Evolutionary conservation across 2,329 filamentous ascomycete genomes (phyloP).

Genomic region (Hypoxylon sp.): DNA sequence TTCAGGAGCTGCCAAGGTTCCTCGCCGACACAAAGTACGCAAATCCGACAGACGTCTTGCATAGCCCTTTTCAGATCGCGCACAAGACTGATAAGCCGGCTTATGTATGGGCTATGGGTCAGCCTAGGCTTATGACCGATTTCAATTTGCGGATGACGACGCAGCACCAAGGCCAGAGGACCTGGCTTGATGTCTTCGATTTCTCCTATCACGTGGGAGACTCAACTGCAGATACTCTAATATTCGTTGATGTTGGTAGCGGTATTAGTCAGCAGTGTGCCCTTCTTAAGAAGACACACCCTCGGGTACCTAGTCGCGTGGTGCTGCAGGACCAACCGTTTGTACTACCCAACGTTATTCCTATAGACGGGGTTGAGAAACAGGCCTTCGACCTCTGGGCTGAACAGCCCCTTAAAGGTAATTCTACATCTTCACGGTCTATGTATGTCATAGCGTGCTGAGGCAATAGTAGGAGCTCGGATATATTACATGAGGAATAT

Average conservation of each 20-base stretch:
- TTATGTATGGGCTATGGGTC: conserved; percentile 32
- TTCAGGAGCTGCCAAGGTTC: conserved; percentile 23
- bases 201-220: too few relatives aligned
- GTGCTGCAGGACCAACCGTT: neutral
- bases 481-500: neutral
- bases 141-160: conserved; percentile 41
- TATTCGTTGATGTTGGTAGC: too few relatives aligned
- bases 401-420: neutral
- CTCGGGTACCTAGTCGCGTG: neutral
- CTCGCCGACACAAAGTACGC: conserved; percentile 24
- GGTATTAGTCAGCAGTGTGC: neutral
- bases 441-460: neutral
- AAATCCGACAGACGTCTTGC: conserved; percentile 3
- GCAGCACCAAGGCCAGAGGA: conserved; percentile 14
- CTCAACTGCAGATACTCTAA: too few relatives aligned
- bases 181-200: too few relatives aligned
- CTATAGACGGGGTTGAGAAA: neutral
- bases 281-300: neutral
- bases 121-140: conserved; percentile 36
- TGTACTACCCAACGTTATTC: neutral
- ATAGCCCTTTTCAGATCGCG: conserved; percentile 28
- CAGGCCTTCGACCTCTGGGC: neutral
- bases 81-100: conserved; percentile 38
- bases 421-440: neutral
- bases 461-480: neutral